Percentiles rank a stretch among this genome's conserved stretches.
Evolutionary conservation across 2,329 filamentous ascomycete genomes (phyloP).

Genomic region (Ophiostoma tasmaniense): DNA sequence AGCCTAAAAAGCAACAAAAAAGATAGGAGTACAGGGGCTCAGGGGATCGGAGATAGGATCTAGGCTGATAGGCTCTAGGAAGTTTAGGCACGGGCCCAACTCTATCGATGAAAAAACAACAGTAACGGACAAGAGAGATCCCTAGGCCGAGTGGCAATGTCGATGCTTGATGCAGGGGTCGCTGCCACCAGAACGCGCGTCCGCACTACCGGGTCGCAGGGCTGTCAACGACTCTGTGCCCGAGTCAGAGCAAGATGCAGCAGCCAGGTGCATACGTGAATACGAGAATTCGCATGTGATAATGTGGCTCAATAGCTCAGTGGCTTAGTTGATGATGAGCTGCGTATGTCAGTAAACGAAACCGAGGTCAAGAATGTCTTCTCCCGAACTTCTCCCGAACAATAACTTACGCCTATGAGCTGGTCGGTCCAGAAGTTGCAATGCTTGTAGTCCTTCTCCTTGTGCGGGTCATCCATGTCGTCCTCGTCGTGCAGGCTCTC

Average conservation of each 20-base stretch:
- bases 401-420: conserved; percentile 46
- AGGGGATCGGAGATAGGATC: not conserved
- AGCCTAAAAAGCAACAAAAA: not conserved
- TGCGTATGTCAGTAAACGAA: not conserved
- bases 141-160: not conserved
- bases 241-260: not conserved
- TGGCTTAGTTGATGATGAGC: conserved; percentile 2
- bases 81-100: not conserved
- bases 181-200: not conserved
- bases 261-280: too few relatives aligned
- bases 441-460: conserved; percentile 38
- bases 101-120: not conserved
- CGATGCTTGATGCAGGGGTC: not conserved
- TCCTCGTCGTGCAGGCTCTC: not conserved
- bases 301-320: not conserved
- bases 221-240: not conserved
- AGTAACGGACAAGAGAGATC: not conserved
- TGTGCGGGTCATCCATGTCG: not conserved
- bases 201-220: not conserved
- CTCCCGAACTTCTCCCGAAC: not conserved
- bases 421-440: conserved; percentile 50
- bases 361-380: not conserved
- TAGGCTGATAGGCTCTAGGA: not conserved
- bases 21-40: not conserved
- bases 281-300: not conserved